phyloP scores from a whole-genome alignment of 495 filamentous ascomycete species.

The Neurospora sp. region DNA sequence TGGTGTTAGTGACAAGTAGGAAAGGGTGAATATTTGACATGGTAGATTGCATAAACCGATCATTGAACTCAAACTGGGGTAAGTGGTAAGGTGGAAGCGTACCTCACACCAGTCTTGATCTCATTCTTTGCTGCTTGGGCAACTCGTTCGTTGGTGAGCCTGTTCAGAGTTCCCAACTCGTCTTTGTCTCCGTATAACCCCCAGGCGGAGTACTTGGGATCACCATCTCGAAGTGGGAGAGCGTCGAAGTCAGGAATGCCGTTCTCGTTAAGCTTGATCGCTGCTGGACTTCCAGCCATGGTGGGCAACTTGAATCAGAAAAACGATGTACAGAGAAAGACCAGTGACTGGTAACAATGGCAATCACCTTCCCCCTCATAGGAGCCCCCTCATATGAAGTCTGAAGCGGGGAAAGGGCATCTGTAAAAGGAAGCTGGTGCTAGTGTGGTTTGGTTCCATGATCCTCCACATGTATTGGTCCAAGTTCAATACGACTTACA shows the following conservation, averaged over 20 bases:
- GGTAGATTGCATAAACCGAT: background rate
- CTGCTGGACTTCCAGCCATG: background rate
- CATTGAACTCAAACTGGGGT: background rate
- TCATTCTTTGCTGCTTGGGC: conserved; percentile 37
- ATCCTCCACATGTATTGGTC: background rate
- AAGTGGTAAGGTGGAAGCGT: background rate
- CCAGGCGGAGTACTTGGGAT: conserved; percentile 38
- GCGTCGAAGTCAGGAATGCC: conserved; percentile 33
- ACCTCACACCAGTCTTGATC: conserved; percentile 39
- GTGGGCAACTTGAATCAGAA: background rate
- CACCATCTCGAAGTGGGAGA: conserved; percentile 30
- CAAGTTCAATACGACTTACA: background rate
- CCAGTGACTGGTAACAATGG: background rate
- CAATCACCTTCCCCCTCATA: background rate
- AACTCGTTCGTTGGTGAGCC: conserved; percentile 32
- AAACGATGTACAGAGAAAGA: background rate
- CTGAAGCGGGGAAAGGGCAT: background rate
- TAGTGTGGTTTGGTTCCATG: background rate
- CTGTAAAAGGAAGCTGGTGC: background rate
- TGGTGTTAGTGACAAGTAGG: background rate
- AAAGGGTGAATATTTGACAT: background rate
- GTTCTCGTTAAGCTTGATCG: conserved; percentile 28
- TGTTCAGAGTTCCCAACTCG: conserved; percentile 37
- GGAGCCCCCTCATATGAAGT: background rate
- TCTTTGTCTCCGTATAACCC: conserved; percentile 39